Evolutionary conservation across 768 basidiomycete genomes (phyloP).

Genomic region (Cyclocybe aegerita): DNA sequence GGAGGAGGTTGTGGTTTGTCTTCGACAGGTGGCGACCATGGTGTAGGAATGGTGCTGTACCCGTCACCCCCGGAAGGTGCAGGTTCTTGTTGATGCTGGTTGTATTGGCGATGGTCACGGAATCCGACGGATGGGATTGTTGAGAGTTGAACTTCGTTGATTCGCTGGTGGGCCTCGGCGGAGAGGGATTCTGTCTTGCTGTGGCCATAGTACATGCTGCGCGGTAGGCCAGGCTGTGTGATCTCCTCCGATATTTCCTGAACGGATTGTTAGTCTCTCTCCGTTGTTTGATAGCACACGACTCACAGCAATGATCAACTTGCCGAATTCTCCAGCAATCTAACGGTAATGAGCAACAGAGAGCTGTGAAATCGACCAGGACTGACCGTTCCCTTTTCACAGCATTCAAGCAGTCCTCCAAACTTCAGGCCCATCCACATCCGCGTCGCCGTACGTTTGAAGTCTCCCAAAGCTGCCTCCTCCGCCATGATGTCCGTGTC

Average conservation of each 20-base stretch:
- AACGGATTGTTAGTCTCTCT: background rate
- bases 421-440: constrained; percentile 84
- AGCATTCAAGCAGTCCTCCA: constrained; percentile 80
- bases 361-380: background rate
- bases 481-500: constrained; percentile 84
- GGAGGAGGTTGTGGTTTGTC: constrained; percentile 17
- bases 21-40: constrained; percentile 6
- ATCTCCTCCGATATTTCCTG: constrained; percentile 81
- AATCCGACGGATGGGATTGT: constrained; percentile 31
- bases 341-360: constrained; percentile 17
- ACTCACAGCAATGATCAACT: constrained; percentile 45
- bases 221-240: constrained; percentile 77
- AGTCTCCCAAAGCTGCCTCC: constrained; percentile 79
- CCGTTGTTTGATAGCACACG: background rate
- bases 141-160: constrained; percentile 52
- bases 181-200: constrained; percentile 59
- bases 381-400: constrained; percentile 72
- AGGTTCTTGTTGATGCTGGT: constrained; percentile 8
- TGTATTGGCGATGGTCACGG: constrained; percentile 20
- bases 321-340: constrained; percentile 58
- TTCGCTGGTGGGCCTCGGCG: constrained; percentile 57
- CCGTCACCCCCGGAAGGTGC: constrained; percentile 2
- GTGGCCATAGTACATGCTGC: constrained; percentile 71
- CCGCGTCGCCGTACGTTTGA: constrained; percentile 70
- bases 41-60: background rate